A percentile compares a stretch with the other conserved stretches of the same genome.
phyloP scores from a whole-genome alignment of 148 eudicot species.

The Pouteria glomerata region DNA sequence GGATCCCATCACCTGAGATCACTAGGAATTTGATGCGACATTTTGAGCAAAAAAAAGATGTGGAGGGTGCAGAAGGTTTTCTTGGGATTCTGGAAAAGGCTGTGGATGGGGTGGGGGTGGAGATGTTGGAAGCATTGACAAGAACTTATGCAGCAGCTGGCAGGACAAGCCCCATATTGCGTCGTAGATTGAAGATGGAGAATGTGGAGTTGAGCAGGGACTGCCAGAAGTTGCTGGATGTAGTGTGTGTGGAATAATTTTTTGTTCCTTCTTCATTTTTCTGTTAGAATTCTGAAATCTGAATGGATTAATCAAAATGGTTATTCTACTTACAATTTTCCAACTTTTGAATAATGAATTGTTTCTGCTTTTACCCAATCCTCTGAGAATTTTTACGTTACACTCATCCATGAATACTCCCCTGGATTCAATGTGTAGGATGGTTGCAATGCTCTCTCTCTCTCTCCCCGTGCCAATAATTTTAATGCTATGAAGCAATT shows the following conservation, averaged over 20 bases:
- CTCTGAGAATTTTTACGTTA: neutral
- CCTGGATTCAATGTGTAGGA: neutral
- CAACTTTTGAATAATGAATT: conserved; percentile 3
- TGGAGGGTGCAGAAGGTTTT: conserved; percentile 73
- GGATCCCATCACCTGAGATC: conserved; percentile 51
- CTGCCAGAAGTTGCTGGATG: conserved; percentile 60
- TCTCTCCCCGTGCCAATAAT: neutral
- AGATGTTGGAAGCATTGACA: conserved; percentile 56
- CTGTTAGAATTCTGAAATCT: neutral
- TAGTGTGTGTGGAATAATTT: conserved; percentile 41
- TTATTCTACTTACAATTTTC: neutral
- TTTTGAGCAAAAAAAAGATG: conserved; percentile 75
- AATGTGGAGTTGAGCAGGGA: conserved; percentile 72
- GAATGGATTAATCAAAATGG: neutral
- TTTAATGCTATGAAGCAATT: neutral
- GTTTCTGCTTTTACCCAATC: neutral
- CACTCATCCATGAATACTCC: neutral
- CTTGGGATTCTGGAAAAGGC: conserved; percentile 53
- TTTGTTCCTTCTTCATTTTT: neutral
- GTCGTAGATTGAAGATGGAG: conserved; percentile 82
- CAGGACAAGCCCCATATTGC: conserved; percentile 55
- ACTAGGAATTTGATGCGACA: conserved; percentile 42
- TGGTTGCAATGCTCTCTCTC: neutral
- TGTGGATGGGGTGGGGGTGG: conserved; percentile 38
- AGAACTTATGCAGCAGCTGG: conserved; percentile 72